Conservation (phyloP, 2,329 filamentous ascomycete genomes). For the Fusarium domesticum region DNA sequence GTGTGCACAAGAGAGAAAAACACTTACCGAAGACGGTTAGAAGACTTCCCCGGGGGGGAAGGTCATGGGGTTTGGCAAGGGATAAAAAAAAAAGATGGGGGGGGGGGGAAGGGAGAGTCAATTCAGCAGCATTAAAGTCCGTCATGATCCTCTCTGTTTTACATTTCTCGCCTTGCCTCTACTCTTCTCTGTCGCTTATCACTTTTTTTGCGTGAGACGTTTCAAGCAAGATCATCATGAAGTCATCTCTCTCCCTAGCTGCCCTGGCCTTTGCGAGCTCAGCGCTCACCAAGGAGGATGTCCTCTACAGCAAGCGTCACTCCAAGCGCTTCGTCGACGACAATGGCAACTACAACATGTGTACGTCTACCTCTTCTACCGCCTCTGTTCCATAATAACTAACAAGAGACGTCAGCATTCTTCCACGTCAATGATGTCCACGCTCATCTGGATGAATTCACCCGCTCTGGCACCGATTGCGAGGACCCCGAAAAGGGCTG, state of each 20-base stretch:
- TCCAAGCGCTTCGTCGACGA: slow-evolving; percentile 49
- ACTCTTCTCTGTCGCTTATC: not conserved
- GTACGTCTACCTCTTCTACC: slow-evolving; percentile 24
- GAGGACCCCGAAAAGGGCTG: slow-evolving; percentile 54
- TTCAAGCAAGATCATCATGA: slow-evolving; percentile 14
- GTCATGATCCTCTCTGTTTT: slow-evolving; percentile 5
- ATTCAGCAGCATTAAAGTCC: slow-evolving; percentile 18
- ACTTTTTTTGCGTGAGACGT: slow-evolving; percentile 1
- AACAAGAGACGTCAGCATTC: slow-evolving; percentile 42
- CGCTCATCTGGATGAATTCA: slow-evolving; percentile 63
- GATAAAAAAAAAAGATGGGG: not conserved
- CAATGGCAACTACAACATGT: slow-evolving; percentile 53
- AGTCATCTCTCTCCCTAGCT: slow-evolving; percentile 20
- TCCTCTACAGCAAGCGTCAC: slow-evolving; percentile 47
- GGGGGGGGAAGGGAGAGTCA: not conserved
- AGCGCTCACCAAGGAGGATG: slow-evolving; percentile 40
- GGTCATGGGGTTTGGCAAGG: not conserved
- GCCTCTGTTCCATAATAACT: not conserved
- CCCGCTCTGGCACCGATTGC: slow-evolving; percentile 60
- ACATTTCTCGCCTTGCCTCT: not conserved
- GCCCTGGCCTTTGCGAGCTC: slow-evolving; percentile 29
- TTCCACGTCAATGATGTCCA: slow-evolving; percentile 71
- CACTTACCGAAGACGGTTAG: too few species aligned
- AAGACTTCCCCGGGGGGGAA: too few species aligned
- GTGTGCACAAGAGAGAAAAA: too few species aligned